phyloP scores from a whole-genome alignment of 148 eudicot genomes.

The Rhododendron griersonianum region DNA sequence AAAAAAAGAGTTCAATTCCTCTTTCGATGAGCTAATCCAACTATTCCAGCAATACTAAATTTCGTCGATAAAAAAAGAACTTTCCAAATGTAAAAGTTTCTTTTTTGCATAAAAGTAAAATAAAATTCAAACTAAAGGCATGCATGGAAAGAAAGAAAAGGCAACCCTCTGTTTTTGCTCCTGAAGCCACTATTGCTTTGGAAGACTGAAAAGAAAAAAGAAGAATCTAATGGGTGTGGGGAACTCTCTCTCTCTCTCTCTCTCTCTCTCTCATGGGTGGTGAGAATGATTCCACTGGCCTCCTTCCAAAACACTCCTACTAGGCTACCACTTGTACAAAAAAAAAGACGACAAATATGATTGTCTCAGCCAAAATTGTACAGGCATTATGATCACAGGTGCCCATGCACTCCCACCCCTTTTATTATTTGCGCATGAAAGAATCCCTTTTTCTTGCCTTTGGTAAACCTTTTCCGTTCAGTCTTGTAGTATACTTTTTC shows the following conservation, averaged over 20 bases:
- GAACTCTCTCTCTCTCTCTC: not conserved
- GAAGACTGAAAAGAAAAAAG: not conserved
- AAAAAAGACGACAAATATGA: not conserved
- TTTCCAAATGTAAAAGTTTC: not conserved
- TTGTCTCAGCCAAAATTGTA: conserved; percentile 18
- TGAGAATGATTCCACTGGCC: conserved; percentile 3
- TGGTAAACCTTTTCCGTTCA: not conserved
- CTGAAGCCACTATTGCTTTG: not conserved
- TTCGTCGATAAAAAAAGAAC: too few species aligned
- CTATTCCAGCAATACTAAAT: too few species aligned
- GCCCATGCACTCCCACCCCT: conserved; percentile 2
- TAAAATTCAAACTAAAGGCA: not conserved
- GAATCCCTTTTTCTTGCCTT: not conserved
- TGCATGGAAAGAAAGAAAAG: not conserved
- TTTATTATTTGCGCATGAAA: not conserved
- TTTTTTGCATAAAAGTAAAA: not conserved
- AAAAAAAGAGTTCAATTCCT: too few species aligned
- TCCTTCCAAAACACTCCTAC: not conserved
- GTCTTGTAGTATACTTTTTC: not conserved
- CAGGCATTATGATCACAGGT: conserved; percentile 35
- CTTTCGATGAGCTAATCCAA: too few species aligned
- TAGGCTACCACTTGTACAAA: not conserved
- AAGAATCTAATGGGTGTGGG: not conserved
- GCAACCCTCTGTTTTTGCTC: not conserved
- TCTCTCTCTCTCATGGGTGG: not conserved